Conservation (phyloP, 345 rosid genomes). For the Salix suchowensis region DNA sequence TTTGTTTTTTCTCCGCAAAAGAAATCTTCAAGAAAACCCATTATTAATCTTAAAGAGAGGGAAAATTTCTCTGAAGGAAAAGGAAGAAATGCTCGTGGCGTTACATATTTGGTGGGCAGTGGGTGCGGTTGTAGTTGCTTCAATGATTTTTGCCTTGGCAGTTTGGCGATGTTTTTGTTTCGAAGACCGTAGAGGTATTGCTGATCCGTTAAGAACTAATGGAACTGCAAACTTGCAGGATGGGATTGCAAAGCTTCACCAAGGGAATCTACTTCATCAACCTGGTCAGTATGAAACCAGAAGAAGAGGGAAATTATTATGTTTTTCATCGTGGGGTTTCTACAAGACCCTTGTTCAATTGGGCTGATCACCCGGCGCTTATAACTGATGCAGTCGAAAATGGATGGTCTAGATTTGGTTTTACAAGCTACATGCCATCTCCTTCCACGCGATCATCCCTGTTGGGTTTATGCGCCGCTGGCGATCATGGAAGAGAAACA, state of each 20-base stretch:
- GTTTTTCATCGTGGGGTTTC: conserved; percentile 44
- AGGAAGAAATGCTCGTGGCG: conserved; percentile 44
- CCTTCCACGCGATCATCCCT: conserved; percentile 38
- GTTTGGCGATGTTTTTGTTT: conserved; percentile 44
- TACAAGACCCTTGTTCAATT: conserved; percentile 47
- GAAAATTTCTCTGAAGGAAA: background rate
- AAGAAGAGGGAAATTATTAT: conserved; percentile 45
- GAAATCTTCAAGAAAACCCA: background rate
- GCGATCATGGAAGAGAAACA: conserved; percentile 37
- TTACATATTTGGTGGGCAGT: conserved; percentile 26
- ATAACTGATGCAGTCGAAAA: conserved; percentile 70
- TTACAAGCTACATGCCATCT: conserved; percentile 39
- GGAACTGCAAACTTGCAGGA: conserved; percentile 35
- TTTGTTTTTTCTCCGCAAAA: background rate
- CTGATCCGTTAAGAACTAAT: background rate
- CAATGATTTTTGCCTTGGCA: conserved; percentile 28
- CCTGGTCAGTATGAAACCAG: conserved; percentile 41
- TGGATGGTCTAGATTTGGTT: conserved; percentile 88
- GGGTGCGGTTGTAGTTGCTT: conserved; percentile 20
- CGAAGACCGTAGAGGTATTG: conserved; percentile 14
- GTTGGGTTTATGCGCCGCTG: conserved; percentile 51
- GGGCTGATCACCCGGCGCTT: conserved; percentile 75
- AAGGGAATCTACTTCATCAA: conserved; percentile 33
- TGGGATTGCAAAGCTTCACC: conserved; percentile 62
- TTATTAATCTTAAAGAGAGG: background rate